Evolutionary conservation across 352 stramenopile species (phyloP).

Genomic region (Phytopythium oedochilum): DNA sequence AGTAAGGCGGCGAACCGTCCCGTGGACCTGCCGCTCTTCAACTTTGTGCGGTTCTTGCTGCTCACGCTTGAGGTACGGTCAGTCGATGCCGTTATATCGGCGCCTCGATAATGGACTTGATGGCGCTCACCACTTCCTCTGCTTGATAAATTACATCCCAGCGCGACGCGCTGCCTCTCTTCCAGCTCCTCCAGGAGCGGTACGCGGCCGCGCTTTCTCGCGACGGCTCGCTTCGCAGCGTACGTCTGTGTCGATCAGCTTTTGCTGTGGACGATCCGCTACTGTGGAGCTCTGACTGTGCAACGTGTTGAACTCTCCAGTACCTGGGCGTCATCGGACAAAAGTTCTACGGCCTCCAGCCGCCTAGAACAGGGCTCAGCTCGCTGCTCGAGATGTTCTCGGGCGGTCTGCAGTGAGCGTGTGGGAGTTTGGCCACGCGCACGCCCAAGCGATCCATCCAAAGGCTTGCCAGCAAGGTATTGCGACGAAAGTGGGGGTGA

Average conservation of each 20-base stretch:
- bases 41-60: constrained; percentile 82
- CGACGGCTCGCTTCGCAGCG: constrained; percentile 69
- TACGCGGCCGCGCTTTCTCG: constrained; percentile 71
- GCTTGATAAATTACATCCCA: constrained; percentile 13
- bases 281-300: neutral
- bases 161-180: constrained; percentile 80
- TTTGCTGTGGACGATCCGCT: neutral
- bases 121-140: neutral
- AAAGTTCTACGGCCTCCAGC: constrained; percentile 85
- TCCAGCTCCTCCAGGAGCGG: constrained; percentile 84
- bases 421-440: too few relatives aligned
- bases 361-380: constrained; percentile 67
- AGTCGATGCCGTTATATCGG: too few relatives aligned
- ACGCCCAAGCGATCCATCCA: too few relatives aligned
- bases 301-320: constrained; percentile 20
- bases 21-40: constrained; percentile 71
- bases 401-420: constrained; percentile 58
- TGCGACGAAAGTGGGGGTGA: too few relatives aligned
- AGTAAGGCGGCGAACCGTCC: constrained; percentile 31
- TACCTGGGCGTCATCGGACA: constrained; percentile 83
- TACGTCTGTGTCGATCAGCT: constrained; percentile 17
- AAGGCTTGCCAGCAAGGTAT: too few relatives aligned
- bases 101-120: too few relatives aligned
- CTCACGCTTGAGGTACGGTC: constrained; percentile 71
- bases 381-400: constrained; percentile 85